phyloP scores from a whole-genome alignment of 2,329 filamentous ascomycete species.

The Stagonosporopsis rhizophila region DNA sequence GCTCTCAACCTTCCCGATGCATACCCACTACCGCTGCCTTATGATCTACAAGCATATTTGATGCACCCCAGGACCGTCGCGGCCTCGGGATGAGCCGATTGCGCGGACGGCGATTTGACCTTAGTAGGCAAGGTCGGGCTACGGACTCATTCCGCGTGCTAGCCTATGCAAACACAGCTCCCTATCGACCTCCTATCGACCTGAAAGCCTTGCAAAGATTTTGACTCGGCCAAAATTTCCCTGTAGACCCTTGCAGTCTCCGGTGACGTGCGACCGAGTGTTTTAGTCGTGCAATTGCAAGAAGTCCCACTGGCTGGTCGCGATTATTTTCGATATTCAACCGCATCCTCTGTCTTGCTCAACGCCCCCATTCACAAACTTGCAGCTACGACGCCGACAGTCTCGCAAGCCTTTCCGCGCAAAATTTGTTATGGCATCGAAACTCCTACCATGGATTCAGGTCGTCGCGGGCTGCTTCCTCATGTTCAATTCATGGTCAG shows the following conservation, averaged over 20 bases:
- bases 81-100: slow-evolving; percentile 5
- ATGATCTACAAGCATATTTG: neutral
- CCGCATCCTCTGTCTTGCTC: neutral
- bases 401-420: neutral
- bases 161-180: neutral
- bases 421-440: neutral
- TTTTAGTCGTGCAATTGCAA: neutral
- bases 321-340: neutral
- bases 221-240: neutral
- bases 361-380: neutral
- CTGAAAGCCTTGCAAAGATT: slow-evolving; percentile 4
- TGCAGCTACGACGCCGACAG: neutral
- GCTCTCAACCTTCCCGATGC: slow-evolving; percentile 6
- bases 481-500: slow-evolving; percentile 27
- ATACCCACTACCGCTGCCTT: neutral
- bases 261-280: neutral
- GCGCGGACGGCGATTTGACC: neutral
- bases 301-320: neutral
- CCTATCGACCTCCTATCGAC: neutral
- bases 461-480: slow-evolving; percentile 21
- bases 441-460: slow-evolving; percentile 13
- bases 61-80: neutral
- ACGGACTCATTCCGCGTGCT: slow-evolving; percentile 14
- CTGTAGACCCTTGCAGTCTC: neutral
- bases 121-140: neutral